Percentiles rank a stretch among this genome's conserved stretches.
These are phyloP conservation scores for Chaetomiaceae sp. DNA, from an alignment of 2,329 filamentous ascomycete genomes.

Conservation along the genomic window DNA sequence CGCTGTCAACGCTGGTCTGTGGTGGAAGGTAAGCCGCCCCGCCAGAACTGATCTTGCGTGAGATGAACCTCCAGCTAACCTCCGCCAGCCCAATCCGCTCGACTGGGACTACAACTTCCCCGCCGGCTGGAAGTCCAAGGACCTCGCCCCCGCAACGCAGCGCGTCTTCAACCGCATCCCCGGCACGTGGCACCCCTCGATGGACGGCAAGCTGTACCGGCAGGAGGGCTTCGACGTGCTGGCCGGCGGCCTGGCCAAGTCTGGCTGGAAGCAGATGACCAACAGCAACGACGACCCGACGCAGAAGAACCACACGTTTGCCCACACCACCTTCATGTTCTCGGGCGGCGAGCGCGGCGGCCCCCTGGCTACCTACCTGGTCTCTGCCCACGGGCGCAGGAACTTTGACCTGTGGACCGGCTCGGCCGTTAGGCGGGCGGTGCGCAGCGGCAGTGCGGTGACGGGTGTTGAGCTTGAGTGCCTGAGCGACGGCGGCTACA, in stretches of 20 bases:
- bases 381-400: slow-evolving; percentile 35
- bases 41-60: not conserved
- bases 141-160: slow-evolving; percentile 53
- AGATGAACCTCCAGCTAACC: slow-evolving; percentile 8
- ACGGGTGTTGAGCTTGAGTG: slow-evolving; percentile 64
- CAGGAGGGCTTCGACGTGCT: slow-evolving; percentile 61
- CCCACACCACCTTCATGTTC: slow-evolving; percentile 63
- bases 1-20: slow-evolving; percentile 62
- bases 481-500: slow-evolving; percentile 45
- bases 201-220: slow-evolving; percentile 61
- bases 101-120: slow-evolving; percentile 73
- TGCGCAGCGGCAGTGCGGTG: slow-evolving; percentile 55
- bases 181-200: slow-evolving; percentile 59
- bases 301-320: slow-evolving; percentile 60
- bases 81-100: slow-evolving; percentile 44
- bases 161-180: slow-evolving; percentile 65
- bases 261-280: slow-evolving; percentile 59
- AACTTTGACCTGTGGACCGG: slow-evolving; percentile 65
- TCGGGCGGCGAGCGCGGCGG: slow-evolving; percentile 60
- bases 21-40: slow-evolving; percentile 48
- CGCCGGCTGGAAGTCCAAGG: slow-evolving; percentile 59
- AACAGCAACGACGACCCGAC: slow-evolving; percentile 54
- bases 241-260: slow-evolving; percentile 48
- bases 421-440: slow-evolving; percentile 60
- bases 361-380: slow-evolving; percentile 64